Evolutionary conservation across 2,329 filamentous ascomycete species (phyloP), one percentile per base, ranked within the genome.

Genomic region (Monilinia aucupariae): DNA sequence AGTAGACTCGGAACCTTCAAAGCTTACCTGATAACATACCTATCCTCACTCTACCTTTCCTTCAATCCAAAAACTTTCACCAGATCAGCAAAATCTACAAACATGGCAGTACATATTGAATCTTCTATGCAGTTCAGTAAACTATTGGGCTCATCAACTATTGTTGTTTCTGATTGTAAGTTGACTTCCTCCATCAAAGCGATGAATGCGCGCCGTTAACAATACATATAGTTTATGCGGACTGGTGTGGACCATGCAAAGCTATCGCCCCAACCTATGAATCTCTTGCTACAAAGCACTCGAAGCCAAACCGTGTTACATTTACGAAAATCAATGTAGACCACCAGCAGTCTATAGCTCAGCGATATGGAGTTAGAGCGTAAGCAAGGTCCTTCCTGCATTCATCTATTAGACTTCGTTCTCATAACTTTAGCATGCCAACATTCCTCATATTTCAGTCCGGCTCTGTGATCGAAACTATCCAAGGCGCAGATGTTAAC

Each of bases 271-370:
- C 93, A 25, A 85, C 90, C 63, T 97, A 96, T 76, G 91, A 96
- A 73, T 85, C 88, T 71, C 86, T 97, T 64, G 85, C 92, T 54
- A 81, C 82, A 64, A 89, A 93, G 75, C 85, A 94, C 72, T 87
- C 91, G 55, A 87, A 91, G 68, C 87, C 91, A 20, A 88, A 88
- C 72, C 87, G 86, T 73, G 89, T 97, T 72, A 89, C 90, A 53
- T 99, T 97, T 75, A 87, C 86, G 73, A 97, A 96, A 78, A 85
- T 97, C 79, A 88, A 97, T 79, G 91, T 92, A 73, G 92, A 97
- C 73, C 81, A 82, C 69, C 91, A 96, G 76, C 82, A 86, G 68
- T 85, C 88, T 64, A 87, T 97, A 67, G 85, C 92, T 15, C 82
- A 86, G 72, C 81, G 86, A 69, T 91, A 96, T 78, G 83, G 85